These are phyloP conservation scores for Leccinum rimulosum DNA, from an alignment of 768 basidiomycete genomes.

Conservation along the genomic window DNA sequence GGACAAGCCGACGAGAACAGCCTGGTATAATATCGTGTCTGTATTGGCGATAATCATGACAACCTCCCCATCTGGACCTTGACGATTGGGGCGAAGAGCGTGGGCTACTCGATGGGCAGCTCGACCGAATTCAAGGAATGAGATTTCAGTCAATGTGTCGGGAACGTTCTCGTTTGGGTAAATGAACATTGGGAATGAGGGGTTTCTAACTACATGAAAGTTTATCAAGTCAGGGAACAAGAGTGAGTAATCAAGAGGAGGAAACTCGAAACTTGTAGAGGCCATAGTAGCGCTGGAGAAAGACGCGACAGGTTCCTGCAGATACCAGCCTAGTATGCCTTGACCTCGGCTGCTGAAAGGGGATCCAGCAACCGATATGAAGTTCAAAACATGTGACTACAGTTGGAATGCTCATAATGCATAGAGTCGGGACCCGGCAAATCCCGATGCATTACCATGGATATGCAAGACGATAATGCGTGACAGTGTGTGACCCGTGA, in stretches of 20 bases:
- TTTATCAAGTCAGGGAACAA: slow-evolving; percentile 24
- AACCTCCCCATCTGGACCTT: slow-evolving; percentile 17
- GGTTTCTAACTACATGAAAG: slow-evolving; percentile 26
- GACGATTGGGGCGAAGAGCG: slow-evolving; percentile 34
- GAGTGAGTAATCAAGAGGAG: slow-evolving; percentile 26
- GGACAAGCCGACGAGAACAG: slow-evolving; percentile 34
- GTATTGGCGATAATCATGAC: slow-evolving; percentile 25
- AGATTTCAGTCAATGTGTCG: slow-evolving; percentile 16
- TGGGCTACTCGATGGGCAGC: slow-evolving; percentile 39
- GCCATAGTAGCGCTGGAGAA: not conserved
- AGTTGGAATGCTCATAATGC: no score
- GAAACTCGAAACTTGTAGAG: not conserved
- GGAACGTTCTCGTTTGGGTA: slow-evolving; percentile 14
- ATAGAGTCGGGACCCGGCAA: no score
- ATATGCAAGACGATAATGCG: no score
- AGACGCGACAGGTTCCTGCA: not conserved
- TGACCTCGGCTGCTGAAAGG: no score
- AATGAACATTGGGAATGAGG: slow-evolving; percentile 19
- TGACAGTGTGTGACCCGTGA: no score
- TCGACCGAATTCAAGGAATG: slow-evolving; percentile 28
- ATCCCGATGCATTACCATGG: no score
- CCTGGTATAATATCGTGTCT: slow-evolving; percentile 36
- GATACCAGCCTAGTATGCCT: no score
- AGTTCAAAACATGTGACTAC: no score
- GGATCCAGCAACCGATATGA: no score